Percentiles rank a stretch among this genome's conserved stretches.
These are phyloP conservation scores for Kwoniella europaea DNA, from an alignment of 768 basidiomycete species.

Conservation along the genomic window DNA sequence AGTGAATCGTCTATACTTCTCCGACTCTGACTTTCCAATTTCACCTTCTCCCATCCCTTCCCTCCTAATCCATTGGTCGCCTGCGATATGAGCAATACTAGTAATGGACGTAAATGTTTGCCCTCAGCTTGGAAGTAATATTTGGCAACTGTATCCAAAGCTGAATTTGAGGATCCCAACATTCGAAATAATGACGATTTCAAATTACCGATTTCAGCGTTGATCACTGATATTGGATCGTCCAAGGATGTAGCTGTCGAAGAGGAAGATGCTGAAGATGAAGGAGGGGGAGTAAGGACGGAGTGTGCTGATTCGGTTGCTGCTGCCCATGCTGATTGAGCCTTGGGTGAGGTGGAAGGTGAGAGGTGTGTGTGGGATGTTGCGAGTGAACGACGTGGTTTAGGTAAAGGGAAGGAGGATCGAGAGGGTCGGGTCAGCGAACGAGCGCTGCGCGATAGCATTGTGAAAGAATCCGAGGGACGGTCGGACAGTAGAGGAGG, in stretches of 20 bases:
- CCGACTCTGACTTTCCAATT: slow-evolving; percentile 40
- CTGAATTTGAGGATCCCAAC: slow-evolving; percentile 86
- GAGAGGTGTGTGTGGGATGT: background rate
- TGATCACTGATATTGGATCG: slow-evolving; percentile 61
- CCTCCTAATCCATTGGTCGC: slow-evolving; percentile 88
- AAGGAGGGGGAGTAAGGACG: slow-evolving; percentile 43
- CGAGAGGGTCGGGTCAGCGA: slow-evolving; percentile 6
- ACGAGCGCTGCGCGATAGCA: slow-evolving; percentile 20
- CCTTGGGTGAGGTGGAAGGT: background rate
- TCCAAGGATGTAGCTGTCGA: slow-evolving; percentile 12
- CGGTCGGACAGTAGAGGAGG: background rate
- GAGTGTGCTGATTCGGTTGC: slow-evolving; percentile 53
- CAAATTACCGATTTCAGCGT: slow-evolving; percentile 73
- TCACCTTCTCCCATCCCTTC: slow-evolving; percentile 59
- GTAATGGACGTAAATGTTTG: slow-evolving; percentile 85
- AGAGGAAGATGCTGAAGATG: slow-evolving; percentile 19
- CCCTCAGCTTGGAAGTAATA: slow-evolving; percentile 83
- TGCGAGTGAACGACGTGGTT: background rate
- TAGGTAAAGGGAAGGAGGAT: background rate
- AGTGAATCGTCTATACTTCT: slow-evolving; percentile 79
- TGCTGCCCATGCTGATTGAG: slow-evolving; percentile 47
- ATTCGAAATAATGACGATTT: slow-evolving; percentile 74
- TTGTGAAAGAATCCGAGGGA: background rate
- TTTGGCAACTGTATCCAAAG: slow-evolving; percentile 81
- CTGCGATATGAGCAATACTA: slow-evolving; percentile 85